These are phyloP conservation scores for Mycena indigotica DNA, from an alignment of 768 basidiomycete genomes.

Conservation along the genomic window DNA sequence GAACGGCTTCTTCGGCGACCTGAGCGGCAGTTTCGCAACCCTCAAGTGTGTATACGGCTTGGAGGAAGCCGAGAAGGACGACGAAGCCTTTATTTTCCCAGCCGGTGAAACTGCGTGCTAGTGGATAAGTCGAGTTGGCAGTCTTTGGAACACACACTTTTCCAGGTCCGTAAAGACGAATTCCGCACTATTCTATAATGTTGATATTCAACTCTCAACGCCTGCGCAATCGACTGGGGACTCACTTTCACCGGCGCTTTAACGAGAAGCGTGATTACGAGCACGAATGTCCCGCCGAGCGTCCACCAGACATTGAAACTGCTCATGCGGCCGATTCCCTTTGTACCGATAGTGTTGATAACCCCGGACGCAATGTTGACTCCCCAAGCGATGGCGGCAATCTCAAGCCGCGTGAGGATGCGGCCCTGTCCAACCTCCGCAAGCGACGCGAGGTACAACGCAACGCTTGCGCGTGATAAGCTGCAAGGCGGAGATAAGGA, in stretches of 20 bases:
- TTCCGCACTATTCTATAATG: conserved; percentile 49
- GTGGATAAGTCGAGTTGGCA: not conserved
- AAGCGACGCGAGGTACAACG: conserved; percentile 56
- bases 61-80: conserved; percentile 58
- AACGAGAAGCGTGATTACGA: conserved; percentile 56
- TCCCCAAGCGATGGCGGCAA: conserved; percentile 57
- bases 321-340: conserved; percentile 58
- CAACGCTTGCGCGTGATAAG: conserved; percentile 37
- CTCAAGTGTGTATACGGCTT: conserved; percentile 62
- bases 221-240: not conserved
- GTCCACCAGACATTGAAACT: conserved; percentile 64
- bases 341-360: conserved; percentile 58
- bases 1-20: conserved; percentile 60
- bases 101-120: conserved; percentile 50
- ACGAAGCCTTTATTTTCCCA: conserved; percentile 58
- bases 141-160: conserved; percentile 37
- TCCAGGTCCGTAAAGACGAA: conserved; percentile 62
- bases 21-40: conserved; percentile 68
- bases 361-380: conserved; percentile 57
- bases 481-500: not conserved
- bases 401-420: conserved; percentile 49
- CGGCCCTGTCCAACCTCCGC: conserved; percentile 50
- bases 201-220: not conserved
- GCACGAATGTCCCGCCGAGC: conserved; percentile 56
- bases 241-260: conserved; percentile 55